These are phyloP conservation scores for Paspalum vaginatum DNA, from an alignment of 176 grass and related monocot species.

Conservation along the genomic window DNA sequence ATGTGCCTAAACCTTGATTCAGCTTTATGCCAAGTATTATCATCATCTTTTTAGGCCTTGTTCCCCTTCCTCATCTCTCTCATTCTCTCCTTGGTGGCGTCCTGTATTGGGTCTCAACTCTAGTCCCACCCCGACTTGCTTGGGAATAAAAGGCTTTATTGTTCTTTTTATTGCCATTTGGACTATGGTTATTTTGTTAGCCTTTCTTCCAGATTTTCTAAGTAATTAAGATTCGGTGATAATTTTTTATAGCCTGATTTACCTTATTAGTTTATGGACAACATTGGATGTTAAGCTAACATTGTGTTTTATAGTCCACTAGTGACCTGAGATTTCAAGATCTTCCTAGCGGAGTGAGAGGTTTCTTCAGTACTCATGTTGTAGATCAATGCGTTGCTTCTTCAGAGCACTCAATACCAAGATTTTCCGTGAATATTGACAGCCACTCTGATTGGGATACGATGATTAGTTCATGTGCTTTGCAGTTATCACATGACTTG, in stretches of 20 bases:
- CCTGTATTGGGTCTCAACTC: too few relatives aligned
- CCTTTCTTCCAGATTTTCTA: slow-evolving; percentile 16
- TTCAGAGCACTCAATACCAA: slow-evolving; percentile 66
- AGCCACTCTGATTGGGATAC: slow-evolving; percentile 61
- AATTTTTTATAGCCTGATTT: slow-evolving; percentile 20
- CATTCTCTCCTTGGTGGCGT: too few relatives aligned
- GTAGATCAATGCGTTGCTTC: slow-evolving; percentile 55
- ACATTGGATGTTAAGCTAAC: slow-evolving; percentile 37
- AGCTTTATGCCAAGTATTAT: too few relatives aligned
- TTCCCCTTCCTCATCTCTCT: too few relatives aligned
- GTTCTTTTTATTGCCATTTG: slow-evolving; percentile 4
- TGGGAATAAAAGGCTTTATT: too few relatives aligned
- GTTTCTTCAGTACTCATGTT: slow-evolving; percentile 74
- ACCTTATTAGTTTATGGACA: slow-evolving; percentile 27
- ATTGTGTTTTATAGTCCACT: slow-evolving; percentile 62
- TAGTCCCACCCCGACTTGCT: too few relatives aligned
- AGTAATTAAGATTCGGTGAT: slow-evolving; percentile 7
- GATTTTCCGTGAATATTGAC: slow-evolving; percentile 81
- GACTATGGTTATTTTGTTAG: slow-evolving; percentile 18
- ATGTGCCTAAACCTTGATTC: too few relatives aligned
- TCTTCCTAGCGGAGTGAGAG: slow-evolving; percentile 78
- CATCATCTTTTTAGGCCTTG: too few relatives aligned
- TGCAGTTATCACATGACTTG: slow-evolving; percentile 71
- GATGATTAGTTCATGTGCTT: slow-evolving; percentile 71
- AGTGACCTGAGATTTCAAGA: slow-evolving; percentile 78